phyloP scores from a whole-genome alignment of 805 yeast genomes.

The Ogataea sp. region DNA sequence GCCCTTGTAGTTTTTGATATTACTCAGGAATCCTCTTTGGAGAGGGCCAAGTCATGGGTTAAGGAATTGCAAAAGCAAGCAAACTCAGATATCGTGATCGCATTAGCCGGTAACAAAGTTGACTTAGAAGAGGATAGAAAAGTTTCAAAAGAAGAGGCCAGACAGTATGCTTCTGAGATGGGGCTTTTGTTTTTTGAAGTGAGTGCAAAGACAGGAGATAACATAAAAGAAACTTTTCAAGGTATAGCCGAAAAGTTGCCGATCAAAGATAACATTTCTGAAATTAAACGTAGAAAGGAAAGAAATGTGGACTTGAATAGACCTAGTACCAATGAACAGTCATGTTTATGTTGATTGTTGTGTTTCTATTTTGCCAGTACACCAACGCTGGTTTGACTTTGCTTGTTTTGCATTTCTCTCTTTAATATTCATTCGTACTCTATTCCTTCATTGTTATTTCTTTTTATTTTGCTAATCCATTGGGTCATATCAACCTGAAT shows the following conservation, averaged over 20 bases:
- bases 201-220: conserved; percentile 50
- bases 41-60: conserved; percentile 70
- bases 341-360: conserved; percentile 20
- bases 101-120: conserved; percentile 72
- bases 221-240: conserved; percentile 39
- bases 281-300: conserved; percentile 13
- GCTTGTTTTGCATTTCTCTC: too few relatives aligned
- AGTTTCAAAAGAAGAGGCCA: conserved; percentile 37
- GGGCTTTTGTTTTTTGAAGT: conserved; percentile 44
- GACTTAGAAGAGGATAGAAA: conserved; percentile 50
- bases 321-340: conserved; percentile 24
- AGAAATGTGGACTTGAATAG: conserved; percentile 22
- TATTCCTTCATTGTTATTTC: too few relatives aligned
- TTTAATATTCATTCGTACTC: too few relatives aligned
- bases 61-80: conserved; percentile 81
- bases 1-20: conserved; percentile 76
- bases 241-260: conserved; percentile 42
- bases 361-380: not conserved
- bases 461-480: too few relatives aligned
- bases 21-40: conserved; percentile 58
- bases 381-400: not conserved
- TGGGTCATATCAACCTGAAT: too few relatives aligned
- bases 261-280: conserved; percentile 18
- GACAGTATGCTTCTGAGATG: conserved; percentile 46
- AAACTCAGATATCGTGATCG: conserved; percentile 62